phyloP scores from a whole-genome alignment of 768 basidiomycete species.

The Amanita polypyramis region DNA sequence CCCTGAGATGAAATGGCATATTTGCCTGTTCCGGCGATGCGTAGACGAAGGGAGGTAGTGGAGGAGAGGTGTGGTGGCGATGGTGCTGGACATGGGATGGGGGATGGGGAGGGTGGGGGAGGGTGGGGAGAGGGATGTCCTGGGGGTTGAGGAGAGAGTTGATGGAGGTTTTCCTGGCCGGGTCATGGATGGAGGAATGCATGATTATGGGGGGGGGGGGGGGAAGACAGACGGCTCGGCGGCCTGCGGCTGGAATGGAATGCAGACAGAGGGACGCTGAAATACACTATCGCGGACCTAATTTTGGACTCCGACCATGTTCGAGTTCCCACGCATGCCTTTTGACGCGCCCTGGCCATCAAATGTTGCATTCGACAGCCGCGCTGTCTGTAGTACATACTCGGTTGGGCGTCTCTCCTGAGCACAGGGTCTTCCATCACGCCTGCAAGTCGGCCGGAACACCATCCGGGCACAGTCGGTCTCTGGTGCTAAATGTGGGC shows the following conservation, averaged over 20 bases:
- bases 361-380: not conserved
- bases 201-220: conserved; percentile 12
- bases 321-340: conserved; percentile 4
- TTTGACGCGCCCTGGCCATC: not conserved
- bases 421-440: not conserved
- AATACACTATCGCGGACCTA: conserved; percentile 10
- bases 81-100: conserved; percentile 13
- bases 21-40: conserved; percentile 12
- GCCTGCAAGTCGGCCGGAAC: not conserved
- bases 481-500: not conserved
- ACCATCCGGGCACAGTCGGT: conserved; percentile 5
- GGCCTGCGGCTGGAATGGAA: conserved; percentile 1
- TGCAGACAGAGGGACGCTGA: conserved; percentile 3
- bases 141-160: conserved; percentile 31
- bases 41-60: not conserved
- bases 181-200: conserved; percentile 22
- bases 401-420: not conserved
- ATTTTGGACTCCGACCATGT: conserved; percentile 9
- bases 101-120: conserved; percentile 6
- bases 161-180: conserved; percentile 31
- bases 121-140: conserved; percentile 18
- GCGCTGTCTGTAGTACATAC: not conserved
- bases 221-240: conserved; percentile 4
- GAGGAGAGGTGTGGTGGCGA: conserved; percentile 4
- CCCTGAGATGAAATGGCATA: conserved; percentile 43